A percentile compares a stretch with the other conserved stretches of the same genome.
These are phyloP conservation scores for Phytophthora capsici DNA, from an alignment of 352 stramenopile species.

Conservation along the genomic window DNA sequence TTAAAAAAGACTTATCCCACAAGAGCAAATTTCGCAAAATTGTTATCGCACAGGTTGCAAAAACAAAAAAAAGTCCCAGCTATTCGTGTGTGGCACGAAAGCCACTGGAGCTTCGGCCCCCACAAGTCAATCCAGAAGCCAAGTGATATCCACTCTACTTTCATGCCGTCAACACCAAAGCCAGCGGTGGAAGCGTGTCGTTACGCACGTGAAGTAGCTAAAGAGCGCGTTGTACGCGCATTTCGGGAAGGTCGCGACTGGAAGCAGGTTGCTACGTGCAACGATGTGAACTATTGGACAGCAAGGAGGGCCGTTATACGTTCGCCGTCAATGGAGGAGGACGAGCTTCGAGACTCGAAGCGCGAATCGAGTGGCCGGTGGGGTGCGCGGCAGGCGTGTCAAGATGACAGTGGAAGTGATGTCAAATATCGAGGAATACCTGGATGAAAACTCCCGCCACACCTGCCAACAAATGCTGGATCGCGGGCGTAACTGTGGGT, in stretches of 20 bases:
- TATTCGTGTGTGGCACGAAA: too few species aligned
- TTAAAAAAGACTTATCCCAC: background rate
- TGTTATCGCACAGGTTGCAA: background rate
- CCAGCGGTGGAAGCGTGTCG: too few species aligned
- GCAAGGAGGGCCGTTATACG: background rate
- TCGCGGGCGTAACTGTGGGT: background rate
- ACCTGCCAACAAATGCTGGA: too few species aligned
- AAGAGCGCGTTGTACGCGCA: background rate
- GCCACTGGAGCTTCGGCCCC: background rate
- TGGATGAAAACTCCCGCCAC: background rate
- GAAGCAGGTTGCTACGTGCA: background rate
- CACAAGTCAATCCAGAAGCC: too few species aligned
- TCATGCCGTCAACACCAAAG: too few species aligned
- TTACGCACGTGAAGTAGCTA: background rate
- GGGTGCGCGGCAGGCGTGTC: background rate
- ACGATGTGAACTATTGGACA: conserved; percentile 1
- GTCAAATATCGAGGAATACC: conserved; percentile 3
- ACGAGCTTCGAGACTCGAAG: too few species aligned
- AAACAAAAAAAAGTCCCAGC: too few species aligned
- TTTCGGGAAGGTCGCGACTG: conserved; percentile 1
- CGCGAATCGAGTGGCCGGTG: background rate
- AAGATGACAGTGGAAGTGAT: conserved; percentile 8
- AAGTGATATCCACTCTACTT: too few species aligned
- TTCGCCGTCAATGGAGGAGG: background rate
- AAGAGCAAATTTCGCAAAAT: background rate